Base-by-base conservation (phyloP, 2,329 filamentous ascomycete genomes). In the Aspergillus sp. region DNA sequence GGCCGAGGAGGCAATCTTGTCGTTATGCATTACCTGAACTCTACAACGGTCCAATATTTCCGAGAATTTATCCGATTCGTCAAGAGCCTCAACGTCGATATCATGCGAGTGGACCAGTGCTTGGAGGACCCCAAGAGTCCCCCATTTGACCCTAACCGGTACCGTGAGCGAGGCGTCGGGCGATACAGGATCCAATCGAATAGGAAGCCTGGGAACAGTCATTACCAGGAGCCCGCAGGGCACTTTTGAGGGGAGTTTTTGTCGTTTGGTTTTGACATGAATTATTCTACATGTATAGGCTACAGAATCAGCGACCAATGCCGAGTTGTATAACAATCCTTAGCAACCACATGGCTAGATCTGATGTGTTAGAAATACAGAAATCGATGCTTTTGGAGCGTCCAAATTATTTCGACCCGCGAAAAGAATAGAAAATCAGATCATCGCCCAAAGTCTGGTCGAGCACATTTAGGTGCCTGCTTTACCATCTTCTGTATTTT, bases 11-110 rank as follows among this genome's bases (percentile, higher is more conserved):
- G 87, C 1, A 80, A 82, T 62, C 73, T 90, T 50, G 85, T 87
- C 0, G 87, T 90, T 12, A 83, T 89, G 81, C 87, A 90, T 72
- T 90, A 88, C 70, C 73, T 89, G 37, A 87, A 86, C 69, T 80
- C 84, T 44, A 82, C 78, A 46, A 90, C 87, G 1, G 86, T 90
- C 14, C 72, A 75, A 58, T 88, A 89, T 68, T 78, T 90, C 43
- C 75, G 79, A 51, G 79, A 88, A 72, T 87, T 89, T 65, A 89
- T 90, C 69, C 76, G 77, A 63, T 81, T 86, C 59, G 86, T 86
- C 24, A 88, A 87, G 77, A 77, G 73, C 15, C 84, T 82, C 2
- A 86, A 86, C 4, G 86, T 87, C 77, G 78, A 82, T 69, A 77
- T 88, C 41, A 88, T 88, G 86, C 79, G 86, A 41, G 82, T 88